phyloP scores from a whole-genome alignment of 2,329 filamentous ascomycete genomes.

The Seiridium unicorne region DNA sequence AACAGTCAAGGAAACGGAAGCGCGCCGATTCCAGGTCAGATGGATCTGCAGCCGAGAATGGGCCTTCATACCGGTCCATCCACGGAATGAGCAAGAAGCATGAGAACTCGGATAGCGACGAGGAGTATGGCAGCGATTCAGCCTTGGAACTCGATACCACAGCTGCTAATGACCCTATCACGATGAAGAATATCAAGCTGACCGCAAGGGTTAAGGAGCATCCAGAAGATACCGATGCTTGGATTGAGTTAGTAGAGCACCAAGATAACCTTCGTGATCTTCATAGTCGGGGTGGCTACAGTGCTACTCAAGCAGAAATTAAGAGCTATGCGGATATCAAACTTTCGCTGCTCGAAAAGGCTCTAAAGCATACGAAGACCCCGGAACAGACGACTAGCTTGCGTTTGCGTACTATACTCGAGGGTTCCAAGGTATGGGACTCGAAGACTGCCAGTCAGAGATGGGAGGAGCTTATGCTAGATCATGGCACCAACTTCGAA shows the following conservation, averaged over 20 bases:
- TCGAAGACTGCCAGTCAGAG: slow-evolving; percentile 55
- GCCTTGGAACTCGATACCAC: slow-evolving; percentile 35
- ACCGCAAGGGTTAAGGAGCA: slow-evolving; percentile 61
- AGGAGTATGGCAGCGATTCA: slow-evolving; percentile 45
- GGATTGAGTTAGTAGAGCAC: slow-evolving; percentile 76
- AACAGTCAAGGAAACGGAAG: slow-evolving; percentile 40
- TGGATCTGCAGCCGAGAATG: slow-evolving; percentile 44
- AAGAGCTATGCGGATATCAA: slow-evolving; percentile 76
- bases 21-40: slow-evolving; percentile 23
- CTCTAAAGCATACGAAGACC: slow-evolving; percentile 55
- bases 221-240: slow-evolving; percentile 67
- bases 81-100: slow-evolving; percentile 57
- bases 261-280: slow-evolving; percentile 67
- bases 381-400: slow-evolving; percentile 56
- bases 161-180: slow-evolving; percentile 39
- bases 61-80: slow-evolving; percentile 64
- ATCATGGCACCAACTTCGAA: slow-evolving; percentile 54
- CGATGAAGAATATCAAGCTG: slow-evolving; percentile 58
- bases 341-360: slow-evolving; percentile 75
- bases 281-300: slow-evolving; percentile 41
- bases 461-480: slow-evolving; percentile 63
- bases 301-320: slow-evolving; percentile 58
- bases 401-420: slow-evolving; percentile 67
- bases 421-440: slow-evolving; percentile 75
- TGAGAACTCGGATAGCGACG: slow-evolving; percentile 45